These are phyloP conservation scores for Maudiozyma humilis DNA, from an alignment of 1,139 yeast species.

Conservation along the genomic window DNA sequence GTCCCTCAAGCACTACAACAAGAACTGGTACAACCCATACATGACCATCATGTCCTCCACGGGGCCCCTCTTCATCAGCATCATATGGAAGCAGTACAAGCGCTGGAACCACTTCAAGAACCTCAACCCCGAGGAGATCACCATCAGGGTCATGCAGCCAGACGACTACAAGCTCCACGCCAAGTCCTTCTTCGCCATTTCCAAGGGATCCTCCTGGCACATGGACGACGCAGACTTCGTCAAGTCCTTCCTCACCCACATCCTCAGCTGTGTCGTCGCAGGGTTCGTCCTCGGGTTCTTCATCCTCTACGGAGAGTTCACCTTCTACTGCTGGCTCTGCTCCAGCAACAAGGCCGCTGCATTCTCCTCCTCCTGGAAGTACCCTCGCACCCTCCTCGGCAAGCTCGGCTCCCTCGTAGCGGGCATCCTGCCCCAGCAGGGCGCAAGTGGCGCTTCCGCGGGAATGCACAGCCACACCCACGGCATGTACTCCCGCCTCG, in stretches of 20 bases:
- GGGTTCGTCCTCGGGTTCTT: slow-evolving; percentile 55
- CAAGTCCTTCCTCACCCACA: slow-evolving; percentile 61
- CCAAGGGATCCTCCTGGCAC: slow-evolving; percentile 87
- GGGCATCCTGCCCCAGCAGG: neutral
- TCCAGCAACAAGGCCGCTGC: slow-evolving; percentile 2
- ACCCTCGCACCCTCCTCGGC: neutral
- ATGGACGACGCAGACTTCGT: slow-evolving; percentile 72
- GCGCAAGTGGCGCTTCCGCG: too few species aligned
- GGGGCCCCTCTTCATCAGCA: slow-evolving; percentile 81
- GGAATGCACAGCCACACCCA: neutral
- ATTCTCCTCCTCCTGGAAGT: neutral
- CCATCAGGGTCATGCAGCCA: slow-evolving; percentile 61
- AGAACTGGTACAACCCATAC: slow-evolving; percentile 79
- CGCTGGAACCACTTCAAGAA: slow-evolving; percentile 63
- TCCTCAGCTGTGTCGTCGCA: slow-evolving; percentile 55
- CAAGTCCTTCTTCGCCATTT: slow-evolving; percentile 59
- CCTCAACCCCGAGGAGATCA: slow-evolving; percentile 12
- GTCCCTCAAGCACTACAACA: slow-evolving; percentile 52
- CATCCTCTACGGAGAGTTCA: slow-evolving; percentile 7
- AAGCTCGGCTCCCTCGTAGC: neutral
- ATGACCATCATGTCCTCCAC: slow-evolving; percentile 93
- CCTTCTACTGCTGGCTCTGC: slow-evolving; percentile 10
- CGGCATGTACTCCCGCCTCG: neutral
- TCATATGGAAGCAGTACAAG: slow-evolving; percentile 80
- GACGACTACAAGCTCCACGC: slow-evolving; percentile 54